Evolutionary conservation across 352 stramenopile species (phyloP), one percentile per base, ranked within the genome.

Genomic region (Blastocystis sp.): DNA sequence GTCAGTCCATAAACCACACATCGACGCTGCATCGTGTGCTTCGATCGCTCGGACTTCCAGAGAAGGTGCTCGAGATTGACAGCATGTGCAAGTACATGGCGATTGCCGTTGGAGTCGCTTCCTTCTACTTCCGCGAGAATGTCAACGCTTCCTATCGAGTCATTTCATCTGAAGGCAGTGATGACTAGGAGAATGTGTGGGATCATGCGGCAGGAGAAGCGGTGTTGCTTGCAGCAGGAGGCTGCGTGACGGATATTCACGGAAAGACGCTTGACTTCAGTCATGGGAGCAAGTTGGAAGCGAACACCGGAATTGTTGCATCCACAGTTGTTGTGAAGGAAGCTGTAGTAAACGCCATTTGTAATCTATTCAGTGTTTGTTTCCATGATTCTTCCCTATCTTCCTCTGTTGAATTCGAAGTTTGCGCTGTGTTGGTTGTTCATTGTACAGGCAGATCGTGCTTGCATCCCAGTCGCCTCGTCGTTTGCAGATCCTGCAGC

Each of bases 201-300:
- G 92, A 94, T 89, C 91, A 93, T 10, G 92, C 91, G 2, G 76
- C 92, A 28, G 92, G 91, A 48, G 84, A 82, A 24, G 48, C 92
- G 11, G 89, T 93, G 3, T 66, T 94, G n/a, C 80, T 89, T 57
- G 92, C 93, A 82, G 91, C 91, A 38, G 92, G 92, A 24, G 91
- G 92, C 9, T 82, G 40, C 43, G 92, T 98, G 40, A 94, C 95
- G 1, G 93, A 95, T 40, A 78, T 96, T 0, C 89, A 95, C 79
- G 95, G 95, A 2, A 94, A 93, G 40, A 90, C 93, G 80, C 92
- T 98, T n/a, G 94, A 94, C 66, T 94, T 93, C 89, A 90, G 80
- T 21, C 62, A 80, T 1, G 92, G 92, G 1, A 89, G 87, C 1
- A 92, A 92, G 88, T 74, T 94, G 34, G 57, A 76, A 1, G 42